phyloP scores from a whole-genome alignment of 2,329 filamentous ascomycete genomes.

The Ophiostoma ulmi region DNA sequence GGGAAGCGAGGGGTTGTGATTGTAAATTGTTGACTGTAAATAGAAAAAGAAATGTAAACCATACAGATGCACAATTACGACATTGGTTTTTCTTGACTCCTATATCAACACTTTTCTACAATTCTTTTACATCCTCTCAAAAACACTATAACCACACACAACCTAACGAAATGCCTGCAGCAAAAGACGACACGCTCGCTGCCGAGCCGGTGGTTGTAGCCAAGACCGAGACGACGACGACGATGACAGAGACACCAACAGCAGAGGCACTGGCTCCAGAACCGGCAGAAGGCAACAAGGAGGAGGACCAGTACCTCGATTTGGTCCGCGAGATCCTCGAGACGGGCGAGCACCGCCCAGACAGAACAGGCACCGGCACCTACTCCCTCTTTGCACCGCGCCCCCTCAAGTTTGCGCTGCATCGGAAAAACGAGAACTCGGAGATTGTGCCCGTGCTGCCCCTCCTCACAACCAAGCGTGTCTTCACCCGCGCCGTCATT shows the following conservation, averaged over 20 bases:
- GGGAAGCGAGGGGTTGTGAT: slow-evolving; percentile 16
- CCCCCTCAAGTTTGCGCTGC: slow-evolving; percentile 78
- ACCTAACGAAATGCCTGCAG: slow-evolving; percentile 20
- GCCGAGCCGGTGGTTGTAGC: neutral
- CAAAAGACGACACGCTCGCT: slow-evolving; percentile 16
- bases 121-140: no score
- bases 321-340: slow-evolving; percentile 80
- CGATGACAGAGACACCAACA: neutral
- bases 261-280: neutral
- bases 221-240: slow-evolving; percentile 12
- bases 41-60: neutral
- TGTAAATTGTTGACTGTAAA: neutral
- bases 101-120: neutral
- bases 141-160: neutral
- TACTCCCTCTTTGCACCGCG: slow-evolving; percentile 81
- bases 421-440: slow-evolving; percentile 42
- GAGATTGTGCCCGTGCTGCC: slow-evolving; percentile 66
- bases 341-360: slow-evolving; percentile 79
- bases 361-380: slow-evolving; percentile 92
- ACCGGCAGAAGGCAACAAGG: slow-evolving; percentile 34
- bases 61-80: neutral
- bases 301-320: slow-evolving; percentile 91
- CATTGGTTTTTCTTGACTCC: neutral
- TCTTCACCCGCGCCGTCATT: slow-evolving; percentile 85
- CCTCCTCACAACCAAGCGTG: slow-evolving; percentile 93